Conservation (phyloP, 228 moss, liverwort and hornwort species). For the Sphagnum magellanicum region DNA sequence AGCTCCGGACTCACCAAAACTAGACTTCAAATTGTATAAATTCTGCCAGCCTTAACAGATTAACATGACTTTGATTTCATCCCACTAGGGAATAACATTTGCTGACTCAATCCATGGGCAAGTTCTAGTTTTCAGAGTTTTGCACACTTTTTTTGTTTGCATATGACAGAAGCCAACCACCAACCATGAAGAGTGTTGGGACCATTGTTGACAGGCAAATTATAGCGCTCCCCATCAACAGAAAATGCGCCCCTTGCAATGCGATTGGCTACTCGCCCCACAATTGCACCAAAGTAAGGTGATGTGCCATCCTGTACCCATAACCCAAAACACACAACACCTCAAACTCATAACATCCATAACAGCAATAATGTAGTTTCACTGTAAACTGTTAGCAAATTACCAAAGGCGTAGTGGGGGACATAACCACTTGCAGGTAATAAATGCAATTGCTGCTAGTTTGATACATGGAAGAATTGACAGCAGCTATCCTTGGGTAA, state of each 20-base stretch:
- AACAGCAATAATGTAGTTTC: background rate
- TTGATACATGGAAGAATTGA: background rate
- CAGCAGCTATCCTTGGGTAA: background rate
- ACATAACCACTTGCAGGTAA: background rate
- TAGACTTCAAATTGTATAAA: too few species aligned
- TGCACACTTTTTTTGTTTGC: too few species aligned
- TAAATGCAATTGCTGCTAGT: background rate
- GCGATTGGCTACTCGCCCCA: constrained; percentile 86
- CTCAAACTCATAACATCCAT: background rate
- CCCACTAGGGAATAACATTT: too few species aligned
- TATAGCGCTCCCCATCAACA: constrained; percentile 51
- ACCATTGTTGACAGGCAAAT: constrained; percentile 58
- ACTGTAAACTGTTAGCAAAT: background rate
- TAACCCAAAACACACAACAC: background rate
- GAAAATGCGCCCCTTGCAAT: constrained; percentile 71
- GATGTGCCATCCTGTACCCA: constrained; percentile 55
- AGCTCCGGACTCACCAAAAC: too few species aligned
- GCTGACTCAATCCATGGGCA: too few species aligned
- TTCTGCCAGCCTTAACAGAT: too few species aligned
- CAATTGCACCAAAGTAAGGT: constrained; percentile 80
- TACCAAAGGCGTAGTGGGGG: background rate
- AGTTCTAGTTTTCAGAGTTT: too few species aligned
- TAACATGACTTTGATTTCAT: too few species aligned
- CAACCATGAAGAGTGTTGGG: constrained; percentile 74
- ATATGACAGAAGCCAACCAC: background rate